phyloP scores from a whole-genome alignment of 176 grass and related monocot species.

The Triticum turgidum region DNA sequence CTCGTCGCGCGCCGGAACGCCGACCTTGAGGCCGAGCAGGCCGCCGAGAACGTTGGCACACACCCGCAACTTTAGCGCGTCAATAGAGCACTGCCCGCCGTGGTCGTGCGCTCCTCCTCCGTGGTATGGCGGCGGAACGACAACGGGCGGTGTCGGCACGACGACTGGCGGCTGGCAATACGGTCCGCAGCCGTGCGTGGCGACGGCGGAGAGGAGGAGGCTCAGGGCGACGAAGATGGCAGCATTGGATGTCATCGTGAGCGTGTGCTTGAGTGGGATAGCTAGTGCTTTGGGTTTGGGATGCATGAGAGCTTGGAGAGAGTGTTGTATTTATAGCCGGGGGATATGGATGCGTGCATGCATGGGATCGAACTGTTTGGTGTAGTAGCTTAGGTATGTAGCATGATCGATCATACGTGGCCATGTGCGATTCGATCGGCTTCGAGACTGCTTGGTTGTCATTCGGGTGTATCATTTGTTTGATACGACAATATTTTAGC shows the following conservation, averaged over 20 bases:
- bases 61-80: slow-evolving; percentile 20
- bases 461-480: no score
- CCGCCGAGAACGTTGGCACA: slow-evolving; percentile 18
- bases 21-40: neutral
- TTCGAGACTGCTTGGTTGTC: no score
- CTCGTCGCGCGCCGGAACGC: neutral
- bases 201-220: no score
- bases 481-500: no score
- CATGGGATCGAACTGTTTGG: neutral
- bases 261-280: no score
- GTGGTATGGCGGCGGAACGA: neutral
- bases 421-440: no score
- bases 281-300: neutral
- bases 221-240: no score
- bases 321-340: neutral
- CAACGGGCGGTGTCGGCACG: neutral
- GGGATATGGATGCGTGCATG: neutral
- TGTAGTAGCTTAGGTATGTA: no score
- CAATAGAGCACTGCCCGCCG: neutral
- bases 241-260: no score
- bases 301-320: neutral
- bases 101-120: neutral
- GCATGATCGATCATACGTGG: neutral
- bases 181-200: neutral
- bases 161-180: neutral